Conservation (phyloP, 1,284 basidiomycete species). For the Pisolithus thermaeus region DNA sequence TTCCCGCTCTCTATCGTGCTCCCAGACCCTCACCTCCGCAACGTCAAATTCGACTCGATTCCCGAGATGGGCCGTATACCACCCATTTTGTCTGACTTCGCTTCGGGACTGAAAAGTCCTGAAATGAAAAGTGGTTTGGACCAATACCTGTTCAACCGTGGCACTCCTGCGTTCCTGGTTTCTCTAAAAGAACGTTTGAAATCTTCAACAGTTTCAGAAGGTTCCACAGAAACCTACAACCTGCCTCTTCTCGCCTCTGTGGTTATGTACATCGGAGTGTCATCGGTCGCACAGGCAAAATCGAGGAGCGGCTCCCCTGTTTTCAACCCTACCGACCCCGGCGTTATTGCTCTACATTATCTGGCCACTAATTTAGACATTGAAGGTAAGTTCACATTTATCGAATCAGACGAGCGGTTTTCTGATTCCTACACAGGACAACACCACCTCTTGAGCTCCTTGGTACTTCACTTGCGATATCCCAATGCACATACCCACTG, state of each 20-base stretch:
- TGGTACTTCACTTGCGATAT: constrained; percentile 92
- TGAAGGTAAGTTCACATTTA: constrained; percentile 60
- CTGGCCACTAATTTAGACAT: constrained; percentile 80
- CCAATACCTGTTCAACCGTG: constrained; percentile 72
- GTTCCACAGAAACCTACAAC: constrained; percentile 72
- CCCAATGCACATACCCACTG: constrained; percentile 96
- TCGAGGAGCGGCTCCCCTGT: constrained; percentile 72
- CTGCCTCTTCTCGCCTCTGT: constrained; percentile 85
- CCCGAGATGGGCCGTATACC: constrained; percentile 90
- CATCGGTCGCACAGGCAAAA: constrained; percentile 81
- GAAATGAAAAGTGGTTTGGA: constrained; percentile 79
- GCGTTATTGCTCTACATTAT: constrained; percentile 77
- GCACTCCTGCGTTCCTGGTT: constrained; percentile 62
- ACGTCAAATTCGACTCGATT: constrained; percentile 63
- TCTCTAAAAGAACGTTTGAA: constrained; percentile 78
- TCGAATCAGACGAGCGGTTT: constrained; percentile 3
- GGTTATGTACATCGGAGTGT: constrained; percentile 92
- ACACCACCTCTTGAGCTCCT: constrained; percentile 87
- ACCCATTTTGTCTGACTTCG: constrained; percentile 86
- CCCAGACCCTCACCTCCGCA: constrained; percentile 83
- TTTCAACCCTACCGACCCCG: constrained; percentile 77
- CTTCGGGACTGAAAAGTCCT: constrained; percentile 70
- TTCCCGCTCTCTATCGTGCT: constrained; percentile 87
- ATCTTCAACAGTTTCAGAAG: constrained; percentile 45
- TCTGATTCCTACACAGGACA: constrained; percentile 52